Conservation (phyloP, 2,329 filamentous ascomycete species). For the Clonostachys chloroleuca region DNA sequence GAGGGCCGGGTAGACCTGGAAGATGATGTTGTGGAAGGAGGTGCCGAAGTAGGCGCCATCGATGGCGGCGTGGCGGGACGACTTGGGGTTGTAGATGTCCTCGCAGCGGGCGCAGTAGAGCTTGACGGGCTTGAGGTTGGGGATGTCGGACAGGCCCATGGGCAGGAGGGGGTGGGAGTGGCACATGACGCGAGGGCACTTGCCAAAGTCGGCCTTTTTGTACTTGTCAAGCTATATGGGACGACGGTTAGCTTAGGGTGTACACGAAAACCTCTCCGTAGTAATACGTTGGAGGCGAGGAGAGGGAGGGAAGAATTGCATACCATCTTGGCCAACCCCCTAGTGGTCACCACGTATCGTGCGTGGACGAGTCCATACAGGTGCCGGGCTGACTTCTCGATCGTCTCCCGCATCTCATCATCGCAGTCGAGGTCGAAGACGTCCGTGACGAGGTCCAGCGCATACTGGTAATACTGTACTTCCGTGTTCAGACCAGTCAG, state of each 20-base stretch:
- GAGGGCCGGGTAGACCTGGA: constrained; percentile 93
- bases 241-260: neutral
- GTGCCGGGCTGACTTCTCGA: constrained; percentile 94
- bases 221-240: constrained; percentile 87
- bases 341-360: constrained; percentile 92
- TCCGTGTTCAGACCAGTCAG: constrained; percentile 95
- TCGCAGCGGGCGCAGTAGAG: constrained; percentile 97
- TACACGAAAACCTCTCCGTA: neutral
- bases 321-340: constrained; percentile 95
- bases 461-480: constrained; percentile 98
- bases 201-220: constrained; percentile 96
- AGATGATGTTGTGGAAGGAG: constrained; percentile 98
- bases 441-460: constrained; percentile 92
- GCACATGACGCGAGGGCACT: constrained; percentile 95
- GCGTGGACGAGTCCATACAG: constrained; percentile 95
- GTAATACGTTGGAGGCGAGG: neutral
- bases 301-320: constrained; percentile 11
- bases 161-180: constrained; percentile 89
- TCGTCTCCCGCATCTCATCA: constrained; percentile 96
- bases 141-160: constrained; percentile 87
- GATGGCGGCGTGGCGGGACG: constrained; percentile 88
- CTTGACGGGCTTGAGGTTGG: constrained; percentile 87
- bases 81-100: constrained; percentile 98
- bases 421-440: constrained; percentile 99
- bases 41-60: constrained; percentile 98